Conservation (phyloP, 805 yeast species). For the Wickerhamomyces queroliae region DNA sequence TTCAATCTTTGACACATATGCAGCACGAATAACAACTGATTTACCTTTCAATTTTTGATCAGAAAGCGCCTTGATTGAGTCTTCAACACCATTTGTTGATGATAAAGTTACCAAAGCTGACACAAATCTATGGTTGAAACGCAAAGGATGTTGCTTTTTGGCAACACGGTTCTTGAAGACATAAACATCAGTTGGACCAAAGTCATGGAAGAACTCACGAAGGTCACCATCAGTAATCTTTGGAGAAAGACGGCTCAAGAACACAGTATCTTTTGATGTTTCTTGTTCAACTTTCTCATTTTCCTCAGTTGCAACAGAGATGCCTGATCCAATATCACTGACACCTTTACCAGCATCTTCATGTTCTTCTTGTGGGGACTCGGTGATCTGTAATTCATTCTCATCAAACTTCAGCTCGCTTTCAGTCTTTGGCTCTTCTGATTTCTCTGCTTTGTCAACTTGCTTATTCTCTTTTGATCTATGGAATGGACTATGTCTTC, state of each 20-base stretch:
- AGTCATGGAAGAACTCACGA: slow-evolving; percentile 38
- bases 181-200: slow-evolving; percentile 40
- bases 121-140: slow-evolving; percentile 30
- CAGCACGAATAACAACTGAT: slow-evolving; percentile 31
- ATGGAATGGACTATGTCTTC: slow-evolving; percentile 6
- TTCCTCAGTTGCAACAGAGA: neutral
- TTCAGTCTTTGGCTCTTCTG: neutral
- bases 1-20: slow-evolving; percentile 35
- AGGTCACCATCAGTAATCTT: slow-evolving; percentile 38
- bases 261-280: slow-evolving; percentile 40
- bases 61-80: slow-evolving; percentile 36
- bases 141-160: slow-evolving; percentile 17
- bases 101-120: slow-evolving; percentile 49
- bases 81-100: slow-evolving; percentile 33
- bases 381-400: neutral
- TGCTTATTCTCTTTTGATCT: neutral
- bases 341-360: neutral
- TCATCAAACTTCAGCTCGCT: neutral
- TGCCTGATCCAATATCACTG: neutral
- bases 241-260: slow-evolving; percentile 34
- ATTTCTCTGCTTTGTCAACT: neutral
- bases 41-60: slow-evolving; percentile 32
- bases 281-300: neutral
- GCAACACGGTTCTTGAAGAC: slow-evolving; percentile 35
- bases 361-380: neutral